Conservation (phyloP, 192 early-diverging fungal genomes). For the Linnemannia elongata region DNA sequence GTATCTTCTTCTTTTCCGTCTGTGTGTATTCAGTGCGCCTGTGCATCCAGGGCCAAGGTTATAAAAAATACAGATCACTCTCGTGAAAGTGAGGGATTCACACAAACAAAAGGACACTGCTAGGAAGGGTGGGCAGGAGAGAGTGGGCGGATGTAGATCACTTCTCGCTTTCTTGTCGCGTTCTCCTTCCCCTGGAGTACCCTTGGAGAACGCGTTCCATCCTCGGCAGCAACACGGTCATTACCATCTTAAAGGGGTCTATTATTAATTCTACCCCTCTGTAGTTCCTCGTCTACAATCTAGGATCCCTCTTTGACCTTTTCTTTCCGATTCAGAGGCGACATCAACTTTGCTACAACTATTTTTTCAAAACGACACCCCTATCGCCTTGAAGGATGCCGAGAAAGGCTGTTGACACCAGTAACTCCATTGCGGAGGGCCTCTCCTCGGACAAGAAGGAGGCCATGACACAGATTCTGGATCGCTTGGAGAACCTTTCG, state of each 20-base stretch:
- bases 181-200: background rate
- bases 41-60: background rate
- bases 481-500: slow-evolving; percentile 37
- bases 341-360: background rate
- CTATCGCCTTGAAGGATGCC: slow-evolving; percentile 8
- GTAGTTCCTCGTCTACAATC: background rate
- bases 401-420: slow-evolving; percentile 21
- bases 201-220: background rate
- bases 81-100: background rate
- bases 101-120: background rate
- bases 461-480: slow-evolving; percentile 45
- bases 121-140: background rate
- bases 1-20: background rate
- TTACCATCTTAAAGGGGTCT: background rate
- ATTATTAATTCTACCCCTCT: background rate
- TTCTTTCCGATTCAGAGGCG: background rate
- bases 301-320: background rate
- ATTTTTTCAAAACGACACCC: background rate
- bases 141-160: background rate
- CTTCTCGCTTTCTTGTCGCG: background rate
- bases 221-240: background rate
- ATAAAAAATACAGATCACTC: background rate
- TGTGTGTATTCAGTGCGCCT: background rate
- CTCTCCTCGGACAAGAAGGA: slow-evolving; percentile 37
- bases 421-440: slow-evolving; percentile 31